phyloP scores from a whole-genome alignment of 371 early-diverging fungal genomes.

The Mucor sp. region DNA sequence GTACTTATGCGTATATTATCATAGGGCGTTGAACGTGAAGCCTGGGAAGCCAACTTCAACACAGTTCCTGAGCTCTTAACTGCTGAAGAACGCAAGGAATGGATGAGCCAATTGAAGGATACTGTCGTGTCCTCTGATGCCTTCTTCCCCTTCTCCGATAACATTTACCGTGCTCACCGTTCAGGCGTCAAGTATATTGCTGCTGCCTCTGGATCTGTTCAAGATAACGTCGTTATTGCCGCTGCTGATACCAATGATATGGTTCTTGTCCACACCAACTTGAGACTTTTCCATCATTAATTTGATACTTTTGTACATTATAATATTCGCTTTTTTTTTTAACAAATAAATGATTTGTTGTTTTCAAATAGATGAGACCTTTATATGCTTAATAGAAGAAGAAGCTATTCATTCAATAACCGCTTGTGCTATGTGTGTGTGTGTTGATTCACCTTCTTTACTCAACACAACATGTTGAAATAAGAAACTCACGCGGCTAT shows the following conservation, averaged over 20 bases:
- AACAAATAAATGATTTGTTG: neutral
- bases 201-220: slow-evolving; percentile 90
- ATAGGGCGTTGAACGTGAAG: slow-evolving; percentile 70
- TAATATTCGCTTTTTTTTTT: neutral
- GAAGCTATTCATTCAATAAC: neutral
- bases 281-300: slow-evolving; percentile 96
- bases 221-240: slow-evolving; percentile 84
- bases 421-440: neutral
- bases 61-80: slow-evolving; percentile 81
- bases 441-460: neutral
- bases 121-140: slow-evolving; percentile 93
- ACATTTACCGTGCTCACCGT: slow-evolving; percentile 84
- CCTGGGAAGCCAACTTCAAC: slow-evolving; percentile 83
- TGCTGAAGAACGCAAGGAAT: slow-evolving; percentile 76
- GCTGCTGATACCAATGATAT: slow-evolving; percentile 84
- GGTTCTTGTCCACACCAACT: slow-evolving; percentile 81
- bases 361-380: neutral
- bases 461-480: neutral
- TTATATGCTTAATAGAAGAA: too few relatives aligned
- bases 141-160: slow-evolving; percentile 99
- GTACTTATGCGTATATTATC: neutral
- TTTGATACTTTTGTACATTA: neutral
- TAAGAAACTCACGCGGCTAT: neutral
- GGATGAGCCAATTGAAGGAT: slow-evolving; percentile 70
- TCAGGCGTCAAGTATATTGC: slow-evolving; percentile 90